Conservation (phyloP, 306 rosid species). For the Hippophae tibetana region DNA sequence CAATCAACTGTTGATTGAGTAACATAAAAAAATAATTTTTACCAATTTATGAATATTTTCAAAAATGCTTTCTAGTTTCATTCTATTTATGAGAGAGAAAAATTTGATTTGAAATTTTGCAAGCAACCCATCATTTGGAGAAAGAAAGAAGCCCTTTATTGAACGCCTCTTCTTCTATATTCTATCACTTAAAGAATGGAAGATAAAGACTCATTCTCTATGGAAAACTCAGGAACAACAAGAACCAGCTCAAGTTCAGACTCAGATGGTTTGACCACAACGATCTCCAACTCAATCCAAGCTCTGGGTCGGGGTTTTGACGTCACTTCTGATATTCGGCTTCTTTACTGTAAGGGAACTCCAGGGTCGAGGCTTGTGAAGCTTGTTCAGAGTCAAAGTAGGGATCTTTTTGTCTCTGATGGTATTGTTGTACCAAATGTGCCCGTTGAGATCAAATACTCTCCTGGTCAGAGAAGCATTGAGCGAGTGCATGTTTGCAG, state of each 20-base stretch:
- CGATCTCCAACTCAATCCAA: slow-evolving; percentile 69
- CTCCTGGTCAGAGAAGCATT: slow-evolving; percentile 24
- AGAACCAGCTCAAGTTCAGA: slow-evolving; percentile 20
- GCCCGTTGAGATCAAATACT: slow-evolving; percentile 50
- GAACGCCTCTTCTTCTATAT: background rate
- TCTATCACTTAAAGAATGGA: background rate
- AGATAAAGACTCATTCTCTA: background rate
- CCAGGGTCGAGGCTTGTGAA: slow-evolving; percentile 78
- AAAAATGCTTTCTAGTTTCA: background rate
- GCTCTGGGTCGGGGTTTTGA: slow-evolving; percentile 95
- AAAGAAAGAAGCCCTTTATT: too few species aligned
- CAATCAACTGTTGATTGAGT: slow-evolving; percentile 14
- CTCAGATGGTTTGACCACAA: slow-evolving; percentile 57
- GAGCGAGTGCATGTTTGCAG: slow-evolving; percentile 45
- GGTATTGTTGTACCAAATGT: slow-evolving; percentile 53
- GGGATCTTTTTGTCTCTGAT: slow-evolving; percentile 52
- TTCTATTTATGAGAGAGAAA: too few species aligned
- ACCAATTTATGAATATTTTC: background rate
- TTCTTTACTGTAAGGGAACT: slow-evolving; percentile 86
- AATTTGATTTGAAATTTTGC: too few species aligned
- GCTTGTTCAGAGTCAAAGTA: slow-evolving; percentile 39
- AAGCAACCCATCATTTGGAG: too few species aligned
- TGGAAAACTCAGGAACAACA: slow-evolving; percentile 10
- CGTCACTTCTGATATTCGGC: slow-evolving; percentile 90
- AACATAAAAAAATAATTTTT: background rate